Evolutionary conservation across 805 yeast genomes (phyloP), one percentile per base, ranked within the genome.

Genomic region (Kuraishia capsulata): DNA sequence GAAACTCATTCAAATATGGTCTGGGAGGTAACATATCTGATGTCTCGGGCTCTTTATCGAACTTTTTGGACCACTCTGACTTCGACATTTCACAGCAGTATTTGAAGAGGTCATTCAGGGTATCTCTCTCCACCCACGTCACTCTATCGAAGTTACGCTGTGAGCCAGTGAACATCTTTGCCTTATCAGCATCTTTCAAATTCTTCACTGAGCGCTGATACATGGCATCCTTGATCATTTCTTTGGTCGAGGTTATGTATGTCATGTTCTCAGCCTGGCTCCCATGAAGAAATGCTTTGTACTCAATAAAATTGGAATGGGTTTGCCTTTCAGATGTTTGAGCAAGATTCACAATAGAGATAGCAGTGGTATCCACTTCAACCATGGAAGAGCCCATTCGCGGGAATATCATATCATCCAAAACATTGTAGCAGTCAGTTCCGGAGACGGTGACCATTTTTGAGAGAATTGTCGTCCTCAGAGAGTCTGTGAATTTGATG

Each of bases 351-450:
- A 59, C 24, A 10, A 90, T 81, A 54, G 69, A 60, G n/a, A 62
- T 67, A 0, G 87, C 78, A 4, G 65, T 47, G 1, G 81, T 59
- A 54, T 90, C 97, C 11, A 88, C 51, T 52, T 90, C 97, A 4
- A 87, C 52, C 8, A 78, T 59, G 4, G 81, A 66, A 42, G 74
- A 64, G 0, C 88, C 82, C 38, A 77, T 71, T 41, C 94, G 59
- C 1, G 72, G 69, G 41, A 61, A 68, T 3, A 35, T 41, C 0
- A 44, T 52, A 2, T 46, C 20, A 9, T 52, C 44, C 3, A 71
- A 44, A 0, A 71, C 57, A 34, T 55, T 35, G 13, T n/a, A 28
- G 9, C 24, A n/a, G 35, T 11, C 14, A n/a, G 26, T 30, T 29
- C 29, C 20, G 11, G 33, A 28, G 2, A 23, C 39, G 9, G 31